phyloP scores from a whole-genome alignment of 352 stramenopile species.

The Pythium rishiriense region DNA sequence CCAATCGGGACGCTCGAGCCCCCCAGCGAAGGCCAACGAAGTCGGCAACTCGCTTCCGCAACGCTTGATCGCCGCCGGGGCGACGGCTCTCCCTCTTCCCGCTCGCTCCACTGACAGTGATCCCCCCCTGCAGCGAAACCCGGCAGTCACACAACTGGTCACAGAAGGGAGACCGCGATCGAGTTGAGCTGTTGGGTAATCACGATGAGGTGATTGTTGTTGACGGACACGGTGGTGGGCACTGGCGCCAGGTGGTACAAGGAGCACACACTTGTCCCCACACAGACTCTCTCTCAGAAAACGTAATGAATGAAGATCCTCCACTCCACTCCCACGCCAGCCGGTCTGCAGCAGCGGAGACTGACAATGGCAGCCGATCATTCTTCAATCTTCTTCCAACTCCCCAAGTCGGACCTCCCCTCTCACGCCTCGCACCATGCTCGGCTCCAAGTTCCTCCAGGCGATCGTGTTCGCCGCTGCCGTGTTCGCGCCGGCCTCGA shows the following conservation, averaged over 20 bases:
- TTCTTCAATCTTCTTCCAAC: constrained; percentile 26
- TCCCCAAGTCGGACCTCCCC: constrained; percentile 6
- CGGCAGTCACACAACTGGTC: background rate
- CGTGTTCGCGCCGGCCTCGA: constrained; percentile 5
- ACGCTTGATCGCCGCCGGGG: background rate
- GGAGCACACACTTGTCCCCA: background rate
- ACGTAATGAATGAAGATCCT: too few species aligned
- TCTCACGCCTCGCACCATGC: constrained; percentile 12
- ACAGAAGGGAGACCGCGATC: background rate
- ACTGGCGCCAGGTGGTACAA: background rate
- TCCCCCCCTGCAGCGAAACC: too few species aligned
- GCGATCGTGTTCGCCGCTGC: constrained; percentile 12
- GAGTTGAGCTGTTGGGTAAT: background rate
- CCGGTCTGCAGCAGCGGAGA: background rate
- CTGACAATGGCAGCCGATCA: too few species aligned
- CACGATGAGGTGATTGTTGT: background rate
- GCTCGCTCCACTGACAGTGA: background rate
- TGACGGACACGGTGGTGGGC: background rate
- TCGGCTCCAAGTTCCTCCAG: constrained; percentile 28
- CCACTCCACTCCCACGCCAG: background rate
- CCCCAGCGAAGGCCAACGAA: background rate
- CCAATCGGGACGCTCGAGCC: too few species aligned
- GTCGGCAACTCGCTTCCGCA: background rate
- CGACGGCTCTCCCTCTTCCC: background rate
- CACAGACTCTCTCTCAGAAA: background rate